These are phyloP conservation scores for Lipomyces starkeyi DNA, from an alignment of 805 yeast genomes.

Conservation along the genomic window DNA sequence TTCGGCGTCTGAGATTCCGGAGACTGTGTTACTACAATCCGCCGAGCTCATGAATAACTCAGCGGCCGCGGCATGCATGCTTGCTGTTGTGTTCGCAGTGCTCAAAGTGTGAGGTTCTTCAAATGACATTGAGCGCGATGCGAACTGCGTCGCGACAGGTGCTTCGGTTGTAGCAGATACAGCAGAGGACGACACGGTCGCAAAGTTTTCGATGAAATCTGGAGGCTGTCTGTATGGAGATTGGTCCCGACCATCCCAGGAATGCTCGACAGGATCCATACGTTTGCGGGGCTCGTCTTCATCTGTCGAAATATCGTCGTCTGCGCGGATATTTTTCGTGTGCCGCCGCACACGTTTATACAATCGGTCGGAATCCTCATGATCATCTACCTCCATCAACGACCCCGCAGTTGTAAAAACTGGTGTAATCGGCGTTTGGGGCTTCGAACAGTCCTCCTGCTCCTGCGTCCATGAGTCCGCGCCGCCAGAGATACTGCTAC, in stretches of 20 bases:
- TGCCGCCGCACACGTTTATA: constrained; percentile 25
- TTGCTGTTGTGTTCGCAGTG: neutral
- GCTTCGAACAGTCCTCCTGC: constrained; percentile 11
- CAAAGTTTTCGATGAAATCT: too few species aligned
- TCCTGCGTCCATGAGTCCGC: neutral
- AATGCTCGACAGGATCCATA: neutral
- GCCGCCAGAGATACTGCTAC: neutral
- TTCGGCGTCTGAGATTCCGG: constrained; percentile 15
- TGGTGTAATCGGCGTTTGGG: constrained; percentile 19
- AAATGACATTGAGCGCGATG: neutral
- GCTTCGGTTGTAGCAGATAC: neutral
- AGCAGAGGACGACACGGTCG: neutral
- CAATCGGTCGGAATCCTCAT: constrained; percentile 23
- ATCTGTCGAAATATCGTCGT: constrained; percentile 5
- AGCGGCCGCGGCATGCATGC: neutral
- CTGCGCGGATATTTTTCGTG: neutral
- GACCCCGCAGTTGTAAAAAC: constrained; percentile 9
- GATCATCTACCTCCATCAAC: constrained; percentile 25
- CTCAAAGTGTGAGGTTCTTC: neutral
- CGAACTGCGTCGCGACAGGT: neutral
- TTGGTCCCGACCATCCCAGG: neutral
- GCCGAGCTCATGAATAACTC: neutral
- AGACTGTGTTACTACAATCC: neutral
- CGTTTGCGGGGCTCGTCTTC: constrained; percentile 6
- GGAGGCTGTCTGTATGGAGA: neutral